Evolutionary conservation across 495 filamentous ascomycete genomes (phyloP).

Genomic region (Neurospora sp.): DNA sequence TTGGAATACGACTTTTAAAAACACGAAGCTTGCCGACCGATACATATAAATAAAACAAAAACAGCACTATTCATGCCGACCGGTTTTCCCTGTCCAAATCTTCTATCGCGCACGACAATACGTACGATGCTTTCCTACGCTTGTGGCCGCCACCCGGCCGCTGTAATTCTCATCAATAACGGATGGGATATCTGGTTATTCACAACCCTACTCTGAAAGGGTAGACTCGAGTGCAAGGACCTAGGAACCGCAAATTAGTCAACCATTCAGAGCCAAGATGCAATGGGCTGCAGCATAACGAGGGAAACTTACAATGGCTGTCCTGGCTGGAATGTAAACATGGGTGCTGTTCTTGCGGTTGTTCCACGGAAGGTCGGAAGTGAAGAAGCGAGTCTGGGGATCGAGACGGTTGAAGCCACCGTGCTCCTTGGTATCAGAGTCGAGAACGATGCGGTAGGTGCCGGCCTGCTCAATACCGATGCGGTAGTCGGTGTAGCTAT

Average conservation of each 20-base stretch:
- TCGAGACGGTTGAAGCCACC: slow-evolving; percentile 74
- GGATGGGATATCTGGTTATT: background rate
- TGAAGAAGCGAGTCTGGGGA: slow-evolving; percentile 76
- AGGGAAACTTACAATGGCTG: slow-evolving; percentile 62
- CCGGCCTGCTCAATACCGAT: slow-evolving; percentile 77
- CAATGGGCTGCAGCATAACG: background rate
- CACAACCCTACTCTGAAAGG: background rate
- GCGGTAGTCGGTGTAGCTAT: slow-evolving; percentile 86
- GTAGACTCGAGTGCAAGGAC: slow-evolving; percentile 25
- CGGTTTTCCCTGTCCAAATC: background rate
- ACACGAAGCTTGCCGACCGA: background rate
- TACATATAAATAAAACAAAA: background rate
- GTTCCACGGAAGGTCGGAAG: slow-evolving; percentile 83
- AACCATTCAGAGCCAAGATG: background rate
- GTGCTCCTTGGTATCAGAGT: slow-evolving; percentile 66
- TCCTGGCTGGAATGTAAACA: slow-evolving; percentile 79
- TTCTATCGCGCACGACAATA: background rate
- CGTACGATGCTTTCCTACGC: background rate
- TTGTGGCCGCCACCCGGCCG: background rate
- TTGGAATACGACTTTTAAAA: background rate
- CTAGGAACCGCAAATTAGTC: slow-evolving; percentile 7
- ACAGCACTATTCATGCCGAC: background rate
- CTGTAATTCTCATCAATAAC: background rate
- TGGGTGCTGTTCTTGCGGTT: slow-evolving; percentile 79
- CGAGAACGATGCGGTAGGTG: slow-evolving; percentile 81